Evolutionary conservation across 108 stramenopile species (phyloP).

Genomic region (Parmales sp.): DNA sequence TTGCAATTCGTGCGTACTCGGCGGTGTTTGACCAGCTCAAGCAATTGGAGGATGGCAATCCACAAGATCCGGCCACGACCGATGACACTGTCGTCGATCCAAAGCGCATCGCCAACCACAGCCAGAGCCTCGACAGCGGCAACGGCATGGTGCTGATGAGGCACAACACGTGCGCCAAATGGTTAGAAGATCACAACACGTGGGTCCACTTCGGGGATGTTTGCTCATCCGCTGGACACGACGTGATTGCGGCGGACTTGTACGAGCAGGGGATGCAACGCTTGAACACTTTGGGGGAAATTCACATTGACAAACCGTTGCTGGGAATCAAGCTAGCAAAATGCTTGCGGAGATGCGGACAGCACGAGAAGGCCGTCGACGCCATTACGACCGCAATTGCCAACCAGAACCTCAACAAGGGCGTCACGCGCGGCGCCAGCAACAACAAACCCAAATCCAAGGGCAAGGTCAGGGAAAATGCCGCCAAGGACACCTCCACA

Average conservation of each 20-base stretch:
- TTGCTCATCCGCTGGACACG: slow-evolving; percentile 1
- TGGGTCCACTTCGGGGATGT: neutral
- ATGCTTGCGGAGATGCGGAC: neutral
- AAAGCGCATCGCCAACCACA: neutral
- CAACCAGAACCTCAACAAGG: neutral
- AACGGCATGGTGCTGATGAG: too few species aligned
- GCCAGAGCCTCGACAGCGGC: too few species aligned
- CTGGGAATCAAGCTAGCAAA: neutral
- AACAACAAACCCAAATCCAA: too few species aligned
- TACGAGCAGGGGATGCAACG: neutral
- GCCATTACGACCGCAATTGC: neutral
- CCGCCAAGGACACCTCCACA: too few species aligned
- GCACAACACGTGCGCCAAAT: neutral
- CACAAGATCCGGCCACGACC: too few species aligned
- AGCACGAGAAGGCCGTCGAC: neutral
- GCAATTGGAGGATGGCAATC: neutral
- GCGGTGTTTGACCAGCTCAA: neutral
- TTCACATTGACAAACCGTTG: neutral
- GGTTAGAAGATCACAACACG: neutral
- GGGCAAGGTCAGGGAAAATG: too few species aligned
- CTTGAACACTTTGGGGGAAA: neutral
- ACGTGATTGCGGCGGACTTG: neutral
- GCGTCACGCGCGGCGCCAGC: too few species aligned
- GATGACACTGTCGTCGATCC: neutral
- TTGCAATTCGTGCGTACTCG: neutral